These are phyloP conservation scores for Colletotrichum sp. DNA, from an alignment of 2,329 filamentous ascomycete genomes.

Conservation along the genomic window DNA sequence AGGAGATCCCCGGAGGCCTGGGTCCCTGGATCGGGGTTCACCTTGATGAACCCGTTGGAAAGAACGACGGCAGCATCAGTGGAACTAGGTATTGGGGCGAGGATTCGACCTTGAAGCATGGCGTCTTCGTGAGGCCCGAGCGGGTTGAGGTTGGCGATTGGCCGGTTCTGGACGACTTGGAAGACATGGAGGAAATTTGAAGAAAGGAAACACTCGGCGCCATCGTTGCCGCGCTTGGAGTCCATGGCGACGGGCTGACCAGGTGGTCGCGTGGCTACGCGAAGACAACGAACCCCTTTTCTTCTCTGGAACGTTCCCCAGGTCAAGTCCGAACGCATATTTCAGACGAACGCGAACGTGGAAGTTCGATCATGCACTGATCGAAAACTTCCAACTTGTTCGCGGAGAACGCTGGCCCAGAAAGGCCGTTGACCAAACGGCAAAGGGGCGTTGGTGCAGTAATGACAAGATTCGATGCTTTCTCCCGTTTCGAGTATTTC, in stretches of 20 bases:
- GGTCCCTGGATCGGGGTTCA: conserved; percentile 76
- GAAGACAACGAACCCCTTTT: neutral
- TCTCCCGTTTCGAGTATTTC: conserved; percentile 6
- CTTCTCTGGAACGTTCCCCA: conserved; percentile 7
- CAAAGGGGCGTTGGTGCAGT: conserved; percentile 11
- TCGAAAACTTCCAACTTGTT: neutral
- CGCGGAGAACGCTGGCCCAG: neutral
- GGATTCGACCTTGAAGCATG: conserved; percentile 69
- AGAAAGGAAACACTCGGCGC: neutral
- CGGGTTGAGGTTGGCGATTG: conserved; percentile 79
- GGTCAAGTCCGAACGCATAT: neutral
- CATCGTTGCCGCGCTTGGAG: neutral
- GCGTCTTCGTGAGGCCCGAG: conserved; percentile 81
- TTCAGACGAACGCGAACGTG: conserved; percentile 15
- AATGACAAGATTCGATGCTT: conserved; percentile 14
- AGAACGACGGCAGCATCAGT: conserved; percentile 79
- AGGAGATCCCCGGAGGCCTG: conserved; percentile 71
- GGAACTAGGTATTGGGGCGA: conserved; percentile 73
- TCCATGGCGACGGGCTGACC: neutral
- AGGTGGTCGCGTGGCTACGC: neutral
- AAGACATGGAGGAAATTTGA: conserved; percentile 78
- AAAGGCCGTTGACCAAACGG: neutral
- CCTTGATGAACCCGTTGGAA: conserved; percentile 81
- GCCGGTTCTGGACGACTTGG: conserved; percentile 72
- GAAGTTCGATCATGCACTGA: neutral